Evolutionary conservation across 805 yeast genomes (phyloP), one percentile per base, ranked within the genome.

Genomic region (Blastobotrys peoriensis): DNA sequence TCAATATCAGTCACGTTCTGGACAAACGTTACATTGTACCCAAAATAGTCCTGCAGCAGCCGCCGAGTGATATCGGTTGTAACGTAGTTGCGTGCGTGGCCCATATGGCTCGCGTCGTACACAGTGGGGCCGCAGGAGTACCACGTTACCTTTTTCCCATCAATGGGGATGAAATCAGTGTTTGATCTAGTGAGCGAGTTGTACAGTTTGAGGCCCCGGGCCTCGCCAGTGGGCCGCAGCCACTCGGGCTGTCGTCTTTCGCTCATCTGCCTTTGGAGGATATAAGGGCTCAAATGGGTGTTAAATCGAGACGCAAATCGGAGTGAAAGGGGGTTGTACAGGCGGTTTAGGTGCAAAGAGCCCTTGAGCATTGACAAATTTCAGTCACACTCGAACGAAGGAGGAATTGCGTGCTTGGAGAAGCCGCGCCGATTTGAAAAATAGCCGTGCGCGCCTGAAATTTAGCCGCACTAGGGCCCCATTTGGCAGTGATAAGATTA

Each of bases 1-100:
- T 93, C 98, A 49, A 93, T 88, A 64, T 93, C 98, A n/a, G 98
- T 93, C 47, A 93, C 97, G 61, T 93, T 93, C 68, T 93, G 98
- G 37, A 93, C 88, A 66, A 89, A 93, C 39, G 73, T 74, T 36
- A 93, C 77, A 54, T 86, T 80, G 66, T 86, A 93, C 17, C 96
- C 95, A 65, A 93, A 93, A 65, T 87, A 91, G 64, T 91, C 86
- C 63, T 83, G 87, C 52, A 93, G 62, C 41, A 93, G 76, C 55
- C 98, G 76, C 63, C 98, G 79, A 62, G 88, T 85, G 61, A 93
- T 87, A 64, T 93, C 98, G 43, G 85, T 86, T 6, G 96, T 79
- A 40, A 93, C 98, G 59, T 93, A 93, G 67, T 93, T 93, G 65
- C 98, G 75, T 10, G 98, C 98, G 64, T 93, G 98, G 18, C 98